These are phyloP conservation scores for Platanthera zijinensis DNA, from an alignment of 106 monocot genomes.

Conservation along the genomic window DNA sequence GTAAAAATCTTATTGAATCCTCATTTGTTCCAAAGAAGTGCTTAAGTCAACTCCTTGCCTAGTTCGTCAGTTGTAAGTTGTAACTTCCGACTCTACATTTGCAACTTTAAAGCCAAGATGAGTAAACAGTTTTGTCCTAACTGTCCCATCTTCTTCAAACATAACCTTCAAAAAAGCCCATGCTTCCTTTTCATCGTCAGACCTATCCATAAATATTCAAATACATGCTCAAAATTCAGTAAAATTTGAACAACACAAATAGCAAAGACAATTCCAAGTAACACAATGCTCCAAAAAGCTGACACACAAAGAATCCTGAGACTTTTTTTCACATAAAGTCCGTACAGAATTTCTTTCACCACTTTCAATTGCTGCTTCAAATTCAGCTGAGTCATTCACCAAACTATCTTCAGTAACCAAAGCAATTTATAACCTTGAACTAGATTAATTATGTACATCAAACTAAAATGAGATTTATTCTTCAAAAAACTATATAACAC, in stretches of 20 bases:
- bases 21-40: constrained; percentile 5
- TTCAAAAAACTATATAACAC: too few relatives aligned
- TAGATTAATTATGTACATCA: too few relatives aligned
- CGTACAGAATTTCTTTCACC: constrained; percentile 68
- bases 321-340: constrained; percentile 76
- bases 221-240: not conserved
- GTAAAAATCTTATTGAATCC: too few relatives aligned
- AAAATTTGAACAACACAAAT: not conserved
- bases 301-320: constrained; percentile 64
- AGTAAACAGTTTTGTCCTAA: constrained; percentile 76
- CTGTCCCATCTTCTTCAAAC: constrained; percentile 95
- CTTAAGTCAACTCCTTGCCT: constrained; percentile 25
- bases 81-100: constrained; percentile 23
- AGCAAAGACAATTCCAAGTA: not conserved
- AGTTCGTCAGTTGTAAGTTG: constrained; percentile 25
- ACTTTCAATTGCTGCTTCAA: constrained; percentile 65
- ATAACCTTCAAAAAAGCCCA: constrained; percentile 95
- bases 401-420: constrained; percentile 84
- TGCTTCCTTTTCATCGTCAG: constrained; percentile 71
- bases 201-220: constrained; percentile 34
- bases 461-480: too few relatives aligned
- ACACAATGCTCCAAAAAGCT: not conserved
- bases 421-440: not conserved
- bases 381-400: constrained; percentile 82
- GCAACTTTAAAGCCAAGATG: constrained; percentile 84